Percentiles rank a stretch among this genome's conserved stretches.
These are phyloP conservation scores for Globisporangium emineosum DNA, from an alignment of 352 stramenopile genomes.

Conservation along the genomic window DNA sequence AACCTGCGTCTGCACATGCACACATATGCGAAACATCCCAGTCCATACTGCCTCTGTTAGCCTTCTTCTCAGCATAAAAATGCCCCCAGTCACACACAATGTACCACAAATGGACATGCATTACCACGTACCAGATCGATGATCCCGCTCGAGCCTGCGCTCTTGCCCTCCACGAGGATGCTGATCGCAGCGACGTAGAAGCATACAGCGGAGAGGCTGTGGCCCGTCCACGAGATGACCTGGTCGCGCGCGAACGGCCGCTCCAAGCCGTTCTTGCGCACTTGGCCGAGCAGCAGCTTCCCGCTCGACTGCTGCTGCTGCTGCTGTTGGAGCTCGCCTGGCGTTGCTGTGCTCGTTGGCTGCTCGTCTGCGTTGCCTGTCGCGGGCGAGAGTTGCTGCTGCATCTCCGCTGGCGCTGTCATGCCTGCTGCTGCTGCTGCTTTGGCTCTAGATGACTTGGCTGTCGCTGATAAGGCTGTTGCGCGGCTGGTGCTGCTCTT, in stretches of 20 bases:
- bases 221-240: constrained; percentile 66
- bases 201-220: constrained; percentile 56
- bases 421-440: no score
- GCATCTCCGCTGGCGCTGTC: constrained; percentile 2
- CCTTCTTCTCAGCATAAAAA: background rate
- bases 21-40: background rate
- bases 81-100: background rate
- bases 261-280: constrained; percentile 70
- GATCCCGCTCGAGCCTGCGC: constrained; percentile 3
- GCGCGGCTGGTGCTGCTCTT: background rate
- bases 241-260: constrained; percentile 75
- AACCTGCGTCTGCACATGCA: constrained; percentile 37
- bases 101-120: background rate
- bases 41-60: constrained; percentile 13
- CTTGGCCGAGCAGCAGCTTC: constrained; percentile 28
- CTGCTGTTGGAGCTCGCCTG: background rate
- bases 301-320: constrained; percentile 1
- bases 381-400: constrained; percentile 1
- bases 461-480: background rate
- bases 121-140: constrained; percentile 14
- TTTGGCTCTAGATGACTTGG: background rate
- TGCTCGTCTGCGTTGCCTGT: background rate
- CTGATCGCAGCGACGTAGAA: constrained; percentile 51
- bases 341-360: background rate
- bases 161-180: constrained; percentile 18